These are phyloP conservation scores for Emydomyces testavorans DNA, from an alignment of 2,329 filamentous ascomycete genomes.

Conservation along the genomic window DNA sequence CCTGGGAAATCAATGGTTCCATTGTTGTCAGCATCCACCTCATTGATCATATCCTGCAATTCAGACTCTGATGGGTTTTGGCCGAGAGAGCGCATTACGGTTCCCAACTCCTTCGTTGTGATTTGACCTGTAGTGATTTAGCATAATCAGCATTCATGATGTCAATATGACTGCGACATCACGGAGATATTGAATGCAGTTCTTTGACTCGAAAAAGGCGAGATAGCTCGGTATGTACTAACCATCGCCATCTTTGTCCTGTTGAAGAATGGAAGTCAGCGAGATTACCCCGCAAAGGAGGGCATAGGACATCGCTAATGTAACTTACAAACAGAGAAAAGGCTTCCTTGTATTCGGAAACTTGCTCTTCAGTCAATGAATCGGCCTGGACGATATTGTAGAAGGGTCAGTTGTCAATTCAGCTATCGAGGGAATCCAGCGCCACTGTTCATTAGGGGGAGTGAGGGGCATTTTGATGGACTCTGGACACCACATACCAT, in stretches of 20 bases:
- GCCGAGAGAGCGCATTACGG: conserved; percentile 79
- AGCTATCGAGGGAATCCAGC: background rate
- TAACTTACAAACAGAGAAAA: conserved; percentile 97
- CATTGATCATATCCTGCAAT: conserved; percentile 88
- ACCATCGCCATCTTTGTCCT: conserved; percentile 92
- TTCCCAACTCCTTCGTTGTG: conserved; percentile 81
- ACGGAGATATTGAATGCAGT: background rate
- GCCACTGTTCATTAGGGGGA: background rate
- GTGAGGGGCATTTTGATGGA: background rate
- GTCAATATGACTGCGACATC: background rate
- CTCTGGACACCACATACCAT: conserved; percentile 4
- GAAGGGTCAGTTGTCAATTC: background rate
- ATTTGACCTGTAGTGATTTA: conserved; percentile 59
- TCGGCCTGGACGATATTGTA: conserved; percentile 57
- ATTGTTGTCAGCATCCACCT: conserved; percentile 86
- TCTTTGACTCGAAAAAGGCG: background rate
- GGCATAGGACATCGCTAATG: background rate
- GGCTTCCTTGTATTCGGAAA: conserved; percentile 99
- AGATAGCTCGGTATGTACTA: conserved; percentile 39
- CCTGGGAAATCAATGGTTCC: conserved; percentile 85
- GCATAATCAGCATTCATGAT: conserved; percentile 2
- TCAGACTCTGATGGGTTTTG: conserved; percentile 86
- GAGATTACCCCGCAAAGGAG: conserved; percentile 5
- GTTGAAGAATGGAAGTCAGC: conserved; percentile 14
- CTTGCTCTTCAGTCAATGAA: conserved; percentile 98